Evolutionary conservation across 2,329 filamentous ascomycete genomes (phyloP), one percentile per base, ranked within the genome.

Genomic region (Paecilomyces fulvus): DNA sequence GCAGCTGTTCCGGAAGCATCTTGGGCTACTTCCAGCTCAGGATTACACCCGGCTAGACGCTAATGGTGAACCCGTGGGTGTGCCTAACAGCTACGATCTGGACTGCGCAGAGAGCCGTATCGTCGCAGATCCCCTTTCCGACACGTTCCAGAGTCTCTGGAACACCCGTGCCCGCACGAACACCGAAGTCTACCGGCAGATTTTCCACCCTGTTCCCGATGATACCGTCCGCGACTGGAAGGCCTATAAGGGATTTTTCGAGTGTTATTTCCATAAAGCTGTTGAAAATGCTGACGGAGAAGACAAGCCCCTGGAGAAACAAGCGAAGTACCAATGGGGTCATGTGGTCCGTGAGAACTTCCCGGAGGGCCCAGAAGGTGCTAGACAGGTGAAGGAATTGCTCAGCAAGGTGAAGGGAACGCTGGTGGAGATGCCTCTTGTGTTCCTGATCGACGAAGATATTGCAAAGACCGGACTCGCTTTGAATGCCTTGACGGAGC

Each of bases 1-100:
- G 17, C 89, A 89, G 64, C 81, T 96, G 6, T 95, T 90, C 89
- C 85, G 91, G 49, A 92, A 96, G 73, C 92, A 97, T 70, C 77
- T 96, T 11, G 92, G 92, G 0, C 79, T 96, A 3, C 73, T 96
- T 2, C 84, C 82, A 3, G 81, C 88, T 0, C 90, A 96, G 68
- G 78, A 85, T 17, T 79, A 87, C 58, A 82, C 90, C 56, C 75
- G 70, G 6, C 80, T 80, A 11, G 75, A 83, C 53, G 73, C 76
- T 25, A 85, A 85, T 67, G 84, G 75, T 62, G 74, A 81, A 59
- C 83, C 82, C 0, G 77, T 85, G 7, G 81, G 81, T 17, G 70
- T 78, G 0, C 76, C 79, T 5, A 85, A 85, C 60, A 61, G 72
- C 53, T 79, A 79, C 59, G 81, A 86, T 61, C 80, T 84, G 57